phyloP scores from a whole-genome alignment of 768 basidiomycete species.

The Lyophyllum semitale region DNA sequence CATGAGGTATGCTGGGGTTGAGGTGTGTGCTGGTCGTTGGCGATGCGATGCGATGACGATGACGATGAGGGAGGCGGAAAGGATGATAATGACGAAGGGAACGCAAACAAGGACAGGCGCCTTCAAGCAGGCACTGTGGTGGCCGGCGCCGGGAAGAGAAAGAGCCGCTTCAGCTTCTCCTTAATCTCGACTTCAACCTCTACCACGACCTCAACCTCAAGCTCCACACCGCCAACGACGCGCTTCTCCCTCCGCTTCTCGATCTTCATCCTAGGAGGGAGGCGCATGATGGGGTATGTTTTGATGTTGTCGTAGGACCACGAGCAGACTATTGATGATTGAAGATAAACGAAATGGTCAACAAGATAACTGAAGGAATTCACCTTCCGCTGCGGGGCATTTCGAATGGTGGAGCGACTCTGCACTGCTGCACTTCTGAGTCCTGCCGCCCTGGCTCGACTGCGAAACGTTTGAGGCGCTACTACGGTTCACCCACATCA shows the following conservation, averaged over 20 bases:
- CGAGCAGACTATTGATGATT: conserved; percentile 51
- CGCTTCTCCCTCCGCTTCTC: conserved; percentile 57
- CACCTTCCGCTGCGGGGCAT: conserved; percentile 56
- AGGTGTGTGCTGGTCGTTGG: conserved; percentile 1
- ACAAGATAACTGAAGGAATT: conserved; percentile 23
- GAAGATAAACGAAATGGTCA: neutral
- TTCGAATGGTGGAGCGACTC: conserved; percentile 25
- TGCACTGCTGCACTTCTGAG: conserved; percentile 23
- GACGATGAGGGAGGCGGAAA: conserved; percentile 4
- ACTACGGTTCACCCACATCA: conserved; percentile 36
- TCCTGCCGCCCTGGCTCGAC: conserved; percentile 31
- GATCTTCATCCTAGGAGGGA: conserved; percentile 46
- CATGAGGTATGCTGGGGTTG: conserved; percentile 12
- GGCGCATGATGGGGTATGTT: conserved; percentile 65
- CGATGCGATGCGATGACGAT: conserved; percentile 13
- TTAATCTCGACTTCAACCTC: conserved; percentile 57
- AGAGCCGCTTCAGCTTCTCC: conserved; percentile 62
- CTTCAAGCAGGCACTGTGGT: conserved; percentile 6
- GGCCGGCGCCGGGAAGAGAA: conserved; percentile 58
- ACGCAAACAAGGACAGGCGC: neutral
- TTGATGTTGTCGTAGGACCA: conserved; percentile 78
- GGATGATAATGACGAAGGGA: conserved; percentile 6
- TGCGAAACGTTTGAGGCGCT: conserved; percentile 38
- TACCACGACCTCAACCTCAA: conserved; percentile 49
- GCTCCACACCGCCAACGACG: conserved; percentile 43